Evolutionary conservation across 164 flowering plant species (phyloP).

Genomic region (Liquidambar formosana): DNA sequence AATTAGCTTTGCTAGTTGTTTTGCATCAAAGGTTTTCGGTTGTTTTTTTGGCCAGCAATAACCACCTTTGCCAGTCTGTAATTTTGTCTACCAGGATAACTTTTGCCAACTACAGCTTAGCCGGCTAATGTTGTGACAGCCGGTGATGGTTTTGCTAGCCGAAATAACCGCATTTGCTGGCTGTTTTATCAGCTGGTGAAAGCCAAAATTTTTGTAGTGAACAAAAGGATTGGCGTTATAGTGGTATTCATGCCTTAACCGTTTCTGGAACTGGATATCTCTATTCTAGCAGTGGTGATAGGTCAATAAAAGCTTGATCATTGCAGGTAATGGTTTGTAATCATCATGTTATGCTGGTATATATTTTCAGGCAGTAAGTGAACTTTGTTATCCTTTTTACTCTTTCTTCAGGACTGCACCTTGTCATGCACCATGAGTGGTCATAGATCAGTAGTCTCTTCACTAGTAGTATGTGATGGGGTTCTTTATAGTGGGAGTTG

Average conservation of each 20-base stretch:
- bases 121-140: too few species aligned
- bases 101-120: too few species aligned
- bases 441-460: constrained; percentile 85
- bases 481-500: constrained; percentile 98
- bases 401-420: constrained; percentile 62
- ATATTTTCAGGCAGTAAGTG: neutral
- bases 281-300: constrained; percentile 92
- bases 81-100: too few species aligned
- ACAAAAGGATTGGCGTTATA: constrained; percentile 90
- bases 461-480: constrained; percentile 56
- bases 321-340: constrained; percentile 46
- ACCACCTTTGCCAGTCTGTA: too few species aligned
- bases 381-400: neutral
- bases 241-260: constrained; percentile 84
- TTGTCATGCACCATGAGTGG: constrained; percentile 73
- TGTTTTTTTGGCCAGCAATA: too few species aligned
- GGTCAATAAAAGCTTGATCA: constrained; percentile 84
- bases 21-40: too few species aligned
- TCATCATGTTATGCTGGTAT: neutral
- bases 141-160: too few species aligned
- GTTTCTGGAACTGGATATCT: constrained; percentile 52
- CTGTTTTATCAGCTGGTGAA: too few species aligned
- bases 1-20: too few species aligned
- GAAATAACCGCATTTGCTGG: too few species aligned
- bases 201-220: too few species aligned